These are phyloP conservation scores for Hypholoma fasciculare DNA, from an alignment of 768 basidiomycete genomes.

Conservation along the genomic window DNA sequence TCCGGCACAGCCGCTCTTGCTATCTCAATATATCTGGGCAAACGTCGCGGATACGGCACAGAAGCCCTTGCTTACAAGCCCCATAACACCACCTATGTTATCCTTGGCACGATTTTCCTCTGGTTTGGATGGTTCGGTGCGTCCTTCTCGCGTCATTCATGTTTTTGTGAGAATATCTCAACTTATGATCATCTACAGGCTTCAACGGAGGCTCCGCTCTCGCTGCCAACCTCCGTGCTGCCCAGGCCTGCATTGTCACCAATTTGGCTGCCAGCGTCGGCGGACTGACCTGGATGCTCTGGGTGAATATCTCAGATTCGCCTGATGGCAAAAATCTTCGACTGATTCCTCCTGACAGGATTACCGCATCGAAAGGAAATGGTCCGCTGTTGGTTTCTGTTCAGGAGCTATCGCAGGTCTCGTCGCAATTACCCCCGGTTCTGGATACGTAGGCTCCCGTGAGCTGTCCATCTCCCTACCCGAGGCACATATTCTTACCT, in stretches of 20 bases:
- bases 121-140: conserved; percentile 92
- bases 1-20: conserved; percentile 92
- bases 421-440: conserved; percentile 86
- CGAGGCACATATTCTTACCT: not conserved
- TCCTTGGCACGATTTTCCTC: conserved; percentile 89
- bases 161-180: not conserved
- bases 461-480: conserved; percentile 23
- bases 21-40: conserved; percentile 91
- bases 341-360: conserved; percentile 47
- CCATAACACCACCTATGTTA: conserved; percentile 90
- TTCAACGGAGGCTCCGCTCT: conserved; percentile 95
- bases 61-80: conserved; percentile 92
- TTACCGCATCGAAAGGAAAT: conserved; percentile 91
- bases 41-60: conserved; percentile 89
- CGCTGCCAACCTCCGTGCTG: conserved; percentile 86
- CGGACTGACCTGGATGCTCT: conserved; percentile 91
- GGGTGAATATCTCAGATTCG: conserved; percentile 40
- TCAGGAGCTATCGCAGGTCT: conserved; percentile 92
- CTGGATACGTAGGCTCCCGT: conserved; percentile 81
- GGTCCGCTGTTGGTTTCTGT: conserved; percentile 94
- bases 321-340: not conserved
- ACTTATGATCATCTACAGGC: conserved; percentile 25
- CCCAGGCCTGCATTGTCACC: conserved; percentile 89
- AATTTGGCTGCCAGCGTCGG: conserved; percentile 89
- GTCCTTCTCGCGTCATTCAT: not conserved